Evolutionary conservation across 2,329 filamentous ascomycete genomes (phyloP), one percentile per base, ranked within the genome.

Genomic region (Botrytis medusae): DNA sequence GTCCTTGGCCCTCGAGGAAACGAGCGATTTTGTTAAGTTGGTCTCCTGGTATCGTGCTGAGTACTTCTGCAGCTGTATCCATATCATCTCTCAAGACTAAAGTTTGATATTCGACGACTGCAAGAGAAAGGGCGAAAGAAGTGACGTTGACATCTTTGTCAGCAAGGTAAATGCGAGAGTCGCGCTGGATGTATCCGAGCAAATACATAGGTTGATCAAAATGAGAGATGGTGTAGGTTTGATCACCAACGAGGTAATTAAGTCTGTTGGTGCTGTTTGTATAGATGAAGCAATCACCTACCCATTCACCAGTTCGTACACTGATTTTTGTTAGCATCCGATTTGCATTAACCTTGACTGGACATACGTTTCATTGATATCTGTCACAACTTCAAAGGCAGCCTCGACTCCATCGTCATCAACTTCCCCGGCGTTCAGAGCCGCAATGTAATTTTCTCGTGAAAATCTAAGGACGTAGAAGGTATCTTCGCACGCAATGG

Each of bases 251-350:
- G 34, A 99, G 90, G 85, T 98, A 98, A 86, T 98, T 98, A 74
- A 99, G 87, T 75, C 96, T 93, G 86, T 98, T 98, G 16, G 95
- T 97, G 82, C 89, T 93, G 87, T 97, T 98, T 72, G 96, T 98
- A 87, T 98, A 99, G 82, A 98, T 95, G 87, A 99, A 97, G 85
- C 95, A 97, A 85, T 99, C 96, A 75, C 96, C 96, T 73, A 99
- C 93, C 96, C 96, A 99, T 85, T 97, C 93, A 78, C 95, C 96
- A 32, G 95, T 98, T 77, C 93, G 92, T 69, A 98, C 94, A 76
- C 91, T 93, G 75, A 72, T 32, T 48, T 63, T 48, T 74, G 73
- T 78, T 79, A 82, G 80, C 61, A 71, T 46, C 44, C 68, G 40
- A 37, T 48, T 12, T n/a, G 7, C 2, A 16, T 37, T 1, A 12